Percentiles rank a stretch among this genome's conserved stretches.
These are phyloP conservation scores for Cladophialophora chaetospira DNA, from an alignment of 2,329 filamentous ascomycete genomes.

Conservation along the genomic window DNA sequence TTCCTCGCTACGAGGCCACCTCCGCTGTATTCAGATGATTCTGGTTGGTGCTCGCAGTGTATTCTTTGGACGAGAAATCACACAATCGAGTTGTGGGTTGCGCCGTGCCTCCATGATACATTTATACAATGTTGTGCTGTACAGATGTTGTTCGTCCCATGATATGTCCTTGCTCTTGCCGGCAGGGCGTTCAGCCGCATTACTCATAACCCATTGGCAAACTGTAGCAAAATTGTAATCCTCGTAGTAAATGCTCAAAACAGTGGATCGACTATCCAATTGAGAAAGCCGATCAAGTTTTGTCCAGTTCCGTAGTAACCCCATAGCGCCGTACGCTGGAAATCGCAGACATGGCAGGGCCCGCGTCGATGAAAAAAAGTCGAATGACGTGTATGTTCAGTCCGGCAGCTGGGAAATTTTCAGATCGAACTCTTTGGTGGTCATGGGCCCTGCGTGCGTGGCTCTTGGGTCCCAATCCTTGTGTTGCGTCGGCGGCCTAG, in stretches of 20 bases:
- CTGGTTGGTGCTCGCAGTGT: not conserved
- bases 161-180: not conserved
- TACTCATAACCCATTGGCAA: slow-evolving; percentile 9
- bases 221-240: not conserved
- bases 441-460: slow-evolving; percentile 23
- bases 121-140: slow-evolving; percentile 9
- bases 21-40: slow-evolving; percentile 8
- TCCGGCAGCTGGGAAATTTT: not conserved
- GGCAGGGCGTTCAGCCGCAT: not conserved
- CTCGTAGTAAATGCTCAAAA: slow-evolving; percentile 1
- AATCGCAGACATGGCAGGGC: not conserved
- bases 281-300: not conserved
- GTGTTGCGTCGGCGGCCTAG: slow-evolving; percentile 43
- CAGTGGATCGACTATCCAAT: not conserved
- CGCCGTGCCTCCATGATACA: not conserved
- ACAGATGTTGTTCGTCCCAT: not conserved
- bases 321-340: slow-evolving; percentile 13
- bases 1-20: slow-evolving; percentile 18
- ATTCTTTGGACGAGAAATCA: not conserved
- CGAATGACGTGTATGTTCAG: not conserved
- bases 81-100: too few species aligned
- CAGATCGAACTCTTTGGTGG: slow-evolving; percentile 3
- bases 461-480: slow-evolving; percentile 29
- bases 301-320: not conserved
- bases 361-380: not conserved